Evolutionary conservation across 2,329 filamentous ascomycete species (phyloP).

Genomic region (Trichoderma sp.): DNA sequence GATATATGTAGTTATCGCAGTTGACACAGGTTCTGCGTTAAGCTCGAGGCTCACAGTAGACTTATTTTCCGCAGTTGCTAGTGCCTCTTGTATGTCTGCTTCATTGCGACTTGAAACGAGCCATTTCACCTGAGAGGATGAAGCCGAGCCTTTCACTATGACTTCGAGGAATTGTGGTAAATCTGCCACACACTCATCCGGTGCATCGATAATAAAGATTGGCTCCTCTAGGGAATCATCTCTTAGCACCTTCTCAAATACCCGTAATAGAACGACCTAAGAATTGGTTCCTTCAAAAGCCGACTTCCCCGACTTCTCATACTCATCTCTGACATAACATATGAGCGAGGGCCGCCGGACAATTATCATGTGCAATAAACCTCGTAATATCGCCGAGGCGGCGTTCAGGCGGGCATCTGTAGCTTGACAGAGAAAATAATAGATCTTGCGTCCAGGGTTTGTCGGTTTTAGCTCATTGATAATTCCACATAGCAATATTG

Average conservation of each 20-base stretch:
- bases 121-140: not conserved
- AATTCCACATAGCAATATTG: not conserved
- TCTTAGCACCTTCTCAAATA: not conserved
- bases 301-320: not conserved
- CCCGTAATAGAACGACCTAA: not conserved
- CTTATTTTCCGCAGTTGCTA: not conserved
- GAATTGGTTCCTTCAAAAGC: not conserved
- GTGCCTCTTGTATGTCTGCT: not conserved
- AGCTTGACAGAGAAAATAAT: not conserved
- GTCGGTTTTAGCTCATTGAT: not conserved
- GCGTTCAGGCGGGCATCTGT: not conserved
- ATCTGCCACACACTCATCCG: not conserved
- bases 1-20: not conserved
- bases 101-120: not conserved
- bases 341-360: not conserved
- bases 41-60: not conserved
- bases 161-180: not conserved
- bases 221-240: not conserved
- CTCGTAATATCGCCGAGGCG: not conserved
- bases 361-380: not conserved
- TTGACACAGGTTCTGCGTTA: not conserved
- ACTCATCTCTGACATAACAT: fast-evolving
- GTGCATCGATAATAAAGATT: not conserved
- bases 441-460: not conserved
- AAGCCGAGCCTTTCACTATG: fast-evolving